Conservation (phyloP, 2,329 filamentous ascomycete species). For the Venturia asperata region DNA sequence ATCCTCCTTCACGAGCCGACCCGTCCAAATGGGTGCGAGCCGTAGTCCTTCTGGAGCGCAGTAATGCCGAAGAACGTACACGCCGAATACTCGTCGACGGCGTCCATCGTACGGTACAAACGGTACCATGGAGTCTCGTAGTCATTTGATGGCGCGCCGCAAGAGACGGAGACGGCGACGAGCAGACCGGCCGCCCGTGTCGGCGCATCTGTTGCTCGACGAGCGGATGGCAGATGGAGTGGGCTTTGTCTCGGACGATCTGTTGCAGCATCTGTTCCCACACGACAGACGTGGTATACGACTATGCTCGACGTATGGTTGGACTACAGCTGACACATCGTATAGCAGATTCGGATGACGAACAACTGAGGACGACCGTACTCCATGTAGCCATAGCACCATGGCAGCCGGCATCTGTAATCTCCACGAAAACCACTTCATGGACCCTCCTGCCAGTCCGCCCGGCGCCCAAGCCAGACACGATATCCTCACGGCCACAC, state of each 20-base stretch:
- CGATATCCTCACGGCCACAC: conserved; percentile 45
- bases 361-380: conserved; percentile 19
- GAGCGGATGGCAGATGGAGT: conserved; percentile 78
- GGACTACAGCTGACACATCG: background rate
- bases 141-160: conserved; percentile 13
- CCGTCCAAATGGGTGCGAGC: background rate
- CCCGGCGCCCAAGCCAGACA: conserved; percentile 28
- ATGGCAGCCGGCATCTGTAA: conserved; percentile 53
- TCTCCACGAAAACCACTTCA: conserved; percentile 51
- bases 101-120: background rate
- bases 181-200: conserved; percentile 63
- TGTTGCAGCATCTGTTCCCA: conserved; percentile 76
- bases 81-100: background rate
- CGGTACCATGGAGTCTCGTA: conserved; percentile 15
- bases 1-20: conserved; percentile 2
- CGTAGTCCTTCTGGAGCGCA: background rate
- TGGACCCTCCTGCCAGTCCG: conserved; percentile 84
- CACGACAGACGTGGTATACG: conserved; percentile 22
- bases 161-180: conserved; percentile 40
- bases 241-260: conserved; percentile 77
- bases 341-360: background rate
- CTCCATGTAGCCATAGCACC: conserved; percentile 67
- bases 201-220: conserved; percentile 76
- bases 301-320: conserved; percentile 23
- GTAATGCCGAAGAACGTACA: background rate